Percentiles rank a stretch among this genome's conserved stretches.
phyloP scores from a whole-genome alignment of 1,284 basidiomycete species.

The Violaceomyces palustris region DNA sequence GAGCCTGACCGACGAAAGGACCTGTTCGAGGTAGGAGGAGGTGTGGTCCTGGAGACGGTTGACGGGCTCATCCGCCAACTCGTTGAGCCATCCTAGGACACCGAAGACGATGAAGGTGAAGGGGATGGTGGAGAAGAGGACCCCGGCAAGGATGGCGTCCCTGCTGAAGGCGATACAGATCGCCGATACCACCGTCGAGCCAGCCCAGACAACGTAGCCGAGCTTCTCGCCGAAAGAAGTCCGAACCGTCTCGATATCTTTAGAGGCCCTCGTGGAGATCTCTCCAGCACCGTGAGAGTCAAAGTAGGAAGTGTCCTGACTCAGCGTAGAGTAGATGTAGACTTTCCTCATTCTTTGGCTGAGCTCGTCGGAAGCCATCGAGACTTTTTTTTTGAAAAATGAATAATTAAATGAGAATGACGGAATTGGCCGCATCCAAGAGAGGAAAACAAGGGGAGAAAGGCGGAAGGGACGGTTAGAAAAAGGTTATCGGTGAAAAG shows the following conservation, averaged over 20 bases:
- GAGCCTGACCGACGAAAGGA: constrained; percentile 54
- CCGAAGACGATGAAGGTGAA: constrained; percentile 50
- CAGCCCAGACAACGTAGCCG: constrained; percentile 52
- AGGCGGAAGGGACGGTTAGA: too few species aligned
- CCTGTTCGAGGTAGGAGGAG: constrained; percentile 54
- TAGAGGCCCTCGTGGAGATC: constrained; percentile 52
- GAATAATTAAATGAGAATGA: too few species aligned
- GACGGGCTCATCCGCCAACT: constrained; percentile 41
- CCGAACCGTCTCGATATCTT: constrained; percentile 54
- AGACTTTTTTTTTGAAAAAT: constrained; percentile 28
- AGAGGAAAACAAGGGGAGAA: too few species aligned
- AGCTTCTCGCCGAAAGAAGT: constrained; percentile 55
- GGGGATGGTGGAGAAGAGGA: constrained; percentile 54
- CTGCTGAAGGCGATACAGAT: constrained; percentile 54
- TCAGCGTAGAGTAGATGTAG: constrained; percentile 54
- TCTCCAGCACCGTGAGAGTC: constrained; percentile 55
- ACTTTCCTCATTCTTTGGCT: constrained; percentile 50
- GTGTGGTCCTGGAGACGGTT: constrained; percentile 53
- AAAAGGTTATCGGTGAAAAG: too few species aligned
- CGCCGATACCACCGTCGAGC: constrained; percentile 46
- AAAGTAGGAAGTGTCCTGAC: constrained; percentile 55
- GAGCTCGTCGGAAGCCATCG: constrained; percentile 49
- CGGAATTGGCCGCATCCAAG: too few species aligned
- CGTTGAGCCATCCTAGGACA: constrained; percentile 47
- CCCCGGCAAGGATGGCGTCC: constrained; percentile 53